These are phyloP conservation scores for Paracamarosporium sp. DNA, from an alignment of 2,329 filamentous ascomycete species.

Conservation along the genomic window DNA sequence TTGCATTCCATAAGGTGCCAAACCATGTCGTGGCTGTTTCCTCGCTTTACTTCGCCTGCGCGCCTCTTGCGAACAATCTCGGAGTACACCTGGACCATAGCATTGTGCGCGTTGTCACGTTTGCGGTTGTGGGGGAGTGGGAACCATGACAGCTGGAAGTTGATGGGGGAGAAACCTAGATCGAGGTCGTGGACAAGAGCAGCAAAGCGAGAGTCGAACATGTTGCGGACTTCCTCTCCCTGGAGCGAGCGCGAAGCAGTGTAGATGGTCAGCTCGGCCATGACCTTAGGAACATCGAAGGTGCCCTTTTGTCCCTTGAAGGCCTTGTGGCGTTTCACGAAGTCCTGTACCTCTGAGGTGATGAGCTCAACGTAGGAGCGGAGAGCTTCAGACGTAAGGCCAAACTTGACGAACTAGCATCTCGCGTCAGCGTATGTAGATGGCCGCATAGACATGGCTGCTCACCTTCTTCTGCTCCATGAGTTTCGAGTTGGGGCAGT, in stretches of 20 bases:
- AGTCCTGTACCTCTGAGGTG: slow-evolving; percentile 74
- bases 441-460: neutral
- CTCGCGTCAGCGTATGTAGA: slow-evolving; percentile 10
- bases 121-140: slow-evolving; percentile 87
- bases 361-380: slow-evolving; percentile 81
- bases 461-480: slow-evolving; percentile 95
- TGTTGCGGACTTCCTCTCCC: slow-evolving; percentile 80
- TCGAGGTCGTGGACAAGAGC: slow-evolving; percentile 87
- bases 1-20: slow-evolving; percentile 85
- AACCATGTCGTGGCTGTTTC: slow-evolving; percentile 74
- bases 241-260: slow-evolving; percentile 86
- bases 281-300: slow-evolving; percentile 74
- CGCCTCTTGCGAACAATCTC: slow-evolving; percentile 80
- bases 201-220: slow-evolving; percentile 81
- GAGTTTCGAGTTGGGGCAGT: slow-evolving; percentile 88
- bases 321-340: slow-evolving; percentile 69
- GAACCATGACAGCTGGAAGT: slow-evolving; percentile 89
- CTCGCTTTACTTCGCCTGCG: slow-evolving; percentile 56
- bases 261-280: slow-evolving; percentile 89
- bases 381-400: slow-evolving; percentile 77
- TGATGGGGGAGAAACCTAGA: slow-evolving; percentile 87
- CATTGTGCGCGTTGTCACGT: slow-evolving; percentile 79
- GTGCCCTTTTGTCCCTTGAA: slow-evolving; percentile 74
- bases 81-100: slow-evolving; percentile 82
- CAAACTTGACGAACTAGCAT: slow-evolving; percentile 77